A percentile compares a stretch with the other conserved stretches of the same genome.
These are phyloP conservation scores for Leccinellum luteum DNA, from an alignment of 768 basidiomycete species.

Conservation along the genomic window DNA sequence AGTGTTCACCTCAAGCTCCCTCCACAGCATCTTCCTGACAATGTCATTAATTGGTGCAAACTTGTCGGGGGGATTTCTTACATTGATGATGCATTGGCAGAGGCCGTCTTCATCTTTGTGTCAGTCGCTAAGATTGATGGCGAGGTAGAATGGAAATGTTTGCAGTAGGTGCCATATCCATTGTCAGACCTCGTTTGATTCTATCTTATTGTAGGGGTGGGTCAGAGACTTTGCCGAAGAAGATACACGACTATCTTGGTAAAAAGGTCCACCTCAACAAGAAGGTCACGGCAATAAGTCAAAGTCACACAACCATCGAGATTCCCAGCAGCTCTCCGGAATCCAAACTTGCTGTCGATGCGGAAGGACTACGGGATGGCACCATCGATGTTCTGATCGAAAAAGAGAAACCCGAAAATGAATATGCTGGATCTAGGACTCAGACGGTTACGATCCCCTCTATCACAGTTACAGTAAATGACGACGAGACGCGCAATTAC, in stretches of 20 bases:
- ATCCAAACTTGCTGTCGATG: neutral
- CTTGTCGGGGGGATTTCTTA: neutral
- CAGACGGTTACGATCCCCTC: neutral
- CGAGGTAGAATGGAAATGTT: neutral
- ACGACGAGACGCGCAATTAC: neutral
- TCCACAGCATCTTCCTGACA: constrained; percentile 8
- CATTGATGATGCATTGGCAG: neutral
- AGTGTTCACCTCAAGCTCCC: constrained; percentile 18
- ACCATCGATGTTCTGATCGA: neutral
- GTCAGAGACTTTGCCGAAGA: neutral
- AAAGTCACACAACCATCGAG: too few relatives aligned
- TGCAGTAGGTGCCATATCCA: neutral
- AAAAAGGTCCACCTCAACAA: too few relatives aligned
- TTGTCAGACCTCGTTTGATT: neutral
- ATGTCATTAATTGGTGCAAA: constrained; percentile 30
- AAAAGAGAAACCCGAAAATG: neutral
- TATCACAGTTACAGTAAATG: neutral
- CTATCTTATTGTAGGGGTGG: neutral
- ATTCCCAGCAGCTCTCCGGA: neutral
- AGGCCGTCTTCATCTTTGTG: too few relatives aligned
- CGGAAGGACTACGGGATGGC: neutral
- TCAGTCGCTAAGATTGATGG: too few relatives aligned
- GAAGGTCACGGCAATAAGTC: too few relatives aligned
- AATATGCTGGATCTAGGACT: neutral
- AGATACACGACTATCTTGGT: neutral